Conservation (phyloP, 202 grass and related monocot species). For the Dendrocalamus latiflorus region DNA sequence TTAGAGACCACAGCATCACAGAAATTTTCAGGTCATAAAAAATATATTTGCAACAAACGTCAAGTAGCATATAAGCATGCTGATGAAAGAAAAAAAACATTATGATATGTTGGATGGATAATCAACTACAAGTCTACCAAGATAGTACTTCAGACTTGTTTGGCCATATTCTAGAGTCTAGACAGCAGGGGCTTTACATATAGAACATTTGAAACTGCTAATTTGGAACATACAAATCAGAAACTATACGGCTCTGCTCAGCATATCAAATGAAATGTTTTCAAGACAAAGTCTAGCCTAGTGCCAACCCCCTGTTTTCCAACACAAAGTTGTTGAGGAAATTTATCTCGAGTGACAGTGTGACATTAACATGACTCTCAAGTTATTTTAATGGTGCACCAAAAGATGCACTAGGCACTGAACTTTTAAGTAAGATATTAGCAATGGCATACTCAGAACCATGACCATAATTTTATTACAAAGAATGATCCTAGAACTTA, state of each 20-base stretch:
- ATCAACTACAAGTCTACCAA: neutral
- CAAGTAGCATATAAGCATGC: neutral
- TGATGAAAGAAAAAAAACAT: neutral
- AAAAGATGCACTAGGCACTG: constrained; percentile 8
- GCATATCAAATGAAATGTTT: neutral
- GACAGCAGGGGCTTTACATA: neutral
- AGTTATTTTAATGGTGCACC: neutral
- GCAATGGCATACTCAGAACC: constrained; percentile 19
- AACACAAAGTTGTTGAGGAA: constrained; percentile 3
- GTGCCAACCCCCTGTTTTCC: neutral
- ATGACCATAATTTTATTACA: neutral
- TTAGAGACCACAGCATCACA: neutral
- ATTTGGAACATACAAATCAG: neutral
- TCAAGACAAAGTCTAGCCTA: neutral
- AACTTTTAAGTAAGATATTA: constrained; percentile 2
- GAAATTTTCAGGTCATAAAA: neutral
- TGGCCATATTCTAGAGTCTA: neutral
- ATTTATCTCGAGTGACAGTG: neutral
- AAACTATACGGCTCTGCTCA: neutral
- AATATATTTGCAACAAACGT: neutral
- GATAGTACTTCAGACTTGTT: neutral
- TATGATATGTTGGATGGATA: neutral
- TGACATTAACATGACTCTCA: neutral
- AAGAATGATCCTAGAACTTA: constrained; percentile 43
- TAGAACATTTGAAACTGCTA: neutral